These are phyloP conservation scores for Seminavis robusta DNA, from an alignment of 108 stramenopile species.

Conservation along the genomic window DNA sequence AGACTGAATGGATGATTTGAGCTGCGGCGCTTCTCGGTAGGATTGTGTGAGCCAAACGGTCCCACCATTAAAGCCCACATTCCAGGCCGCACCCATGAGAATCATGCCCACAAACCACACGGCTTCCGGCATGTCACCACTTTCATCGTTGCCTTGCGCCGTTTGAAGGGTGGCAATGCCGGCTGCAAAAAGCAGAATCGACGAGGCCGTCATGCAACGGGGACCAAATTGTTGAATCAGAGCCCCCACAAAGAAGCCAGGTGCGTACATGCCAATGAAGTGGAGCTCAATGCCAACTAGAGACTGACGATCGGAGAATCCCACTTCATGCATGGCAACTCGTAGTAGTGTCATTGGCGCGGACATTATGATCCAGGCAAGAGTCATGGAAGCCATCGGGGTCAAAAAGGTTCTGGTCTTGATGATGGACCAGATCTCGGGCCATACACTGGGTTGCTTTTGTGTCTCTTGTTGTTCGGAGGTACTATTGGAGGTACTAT, in stretches of 20 bases:
- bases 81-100: slow-evolving; percentile 39
- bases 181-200: slow-evolving; percentile 1
- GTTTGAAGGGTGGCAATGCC: slow-evolving; percentile 1
- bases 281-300: slow-evolving; percentile 44
- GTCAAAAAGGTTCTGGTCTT: slow-evolving; percentile 13
- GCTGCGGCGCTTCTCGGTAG: slow-evolving; percentile 10
- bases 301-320: slow-evolving; percentile 25
- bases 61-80: slow-evolving; percentile 34
- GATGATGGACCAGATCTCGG: slow-evolving; percentile 15
- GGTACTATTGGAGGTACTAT: no score
- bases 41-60: slow-evolving; percentile 29
- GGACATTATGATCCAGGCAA: slow-evolving; percentile 37
- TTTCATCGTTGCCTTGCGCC: slow-evolving; percentile 2
- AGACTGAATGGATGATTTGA: slow-evolving; percentile 35
- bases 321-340: slow-evolving; percentile 32
- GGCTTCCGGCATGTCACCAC: not conserved
- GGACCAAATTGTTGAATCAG: slow-evolving; percentile 24
- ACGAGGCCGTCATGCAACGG: not conserved
- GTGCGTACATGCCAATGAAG: slow-evolving; percentile 45
- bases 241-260: slow-evolving; percentile 35
- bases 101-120: slow-evolving; percentile 29
- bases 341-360: slow-evolving; percentile 43
- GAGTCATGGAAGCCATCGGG: slow-evolving; percentile 15
- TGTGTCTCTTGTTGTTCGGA: not conserved
- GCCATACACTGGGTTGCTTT: not conserved